A percentile compares a stretch with the other conserved stretches of the same genome.
Evolutionary conservation across 2,329 filamentous ascomycete species (phyloP).

Genomic region (Dothistroma pini): DNA sequence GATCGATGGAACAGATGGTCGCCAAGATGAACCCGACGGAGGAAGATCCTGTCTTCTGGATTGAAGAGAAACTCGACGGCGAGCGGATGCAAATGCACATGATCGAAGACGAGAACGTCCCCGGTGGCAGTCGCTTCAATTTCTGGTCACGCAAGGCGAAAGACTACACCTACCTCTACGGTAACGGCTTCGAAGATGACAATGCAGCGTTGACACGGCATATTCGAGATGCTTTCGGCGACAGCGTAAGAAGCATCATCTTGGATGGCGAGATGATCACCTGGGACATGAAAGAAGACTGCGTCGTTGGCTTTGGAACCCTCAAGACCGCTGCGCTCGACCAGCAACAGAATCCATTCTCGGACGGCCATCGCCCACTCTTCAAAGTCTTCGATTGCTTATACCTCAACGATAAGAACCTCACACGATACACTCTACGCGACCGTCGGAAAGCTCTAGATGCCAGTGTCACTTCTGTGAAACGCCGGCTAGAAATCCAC

Average conservation of each 20-base stretch:
- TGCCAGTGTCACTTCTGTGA: slow-evolving; percentile 64
- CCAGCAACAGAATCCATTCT: slow-evolving; percentile 69
- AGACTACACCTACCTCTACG: slow-evolving; percentile 94
- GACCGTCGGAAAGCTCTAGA: slow-evolving; percentile 75
- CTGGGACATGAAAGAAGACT: slow-evolving; percentile 84
- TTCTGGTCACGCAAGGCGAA: slow-evolving; percentile 98
- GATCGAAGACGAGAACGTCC: slow-evolving; percentile 62
- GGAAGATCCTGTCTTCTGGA: slow-evolving; percentile 81
- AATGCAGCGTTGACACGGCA: slow-evolving; percentile 76
- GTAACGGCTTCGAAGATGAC: slow-evolving; percentile 68
- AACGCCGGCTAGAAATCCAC: slow-evolving; percentile 80
- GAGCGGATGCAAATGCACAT: slow-evolving; percentile 98
- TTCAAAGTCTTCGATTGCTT: slow-evolving; percentile 89
- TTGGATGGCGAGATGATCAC: slow-evolving; percentile 98
- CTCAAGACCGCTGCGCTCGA: slow-evolving; percentile 85
- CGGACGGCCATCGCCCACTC: slow-evolving; percentile 66
- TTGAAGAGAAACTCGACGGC: slow-evolving; percentile 96
- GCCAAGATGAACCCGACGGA: slow-evolving; percentile 61
- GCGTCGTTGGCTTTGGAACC: slow-evolving; percentile 84
- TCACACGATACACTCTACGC: slow-evolving; percentile 78
- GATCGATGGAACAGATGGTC: slow-evolving; percentile 76
- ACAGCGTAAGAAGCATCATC: slow-evolving; percentile 78
- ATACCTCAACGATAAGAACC: slow-evolving; percentile 73
- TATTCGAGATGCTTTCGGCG: slow-evolving; percentile 70
- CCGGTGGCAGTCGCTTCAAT: slow-evolving; percentile 69